These are phyloP conservation scores for Eragrostis nindensis DNA, from an alignment of 176 grass and related monocot genomes.

Conservation along the genomic window DNA sequence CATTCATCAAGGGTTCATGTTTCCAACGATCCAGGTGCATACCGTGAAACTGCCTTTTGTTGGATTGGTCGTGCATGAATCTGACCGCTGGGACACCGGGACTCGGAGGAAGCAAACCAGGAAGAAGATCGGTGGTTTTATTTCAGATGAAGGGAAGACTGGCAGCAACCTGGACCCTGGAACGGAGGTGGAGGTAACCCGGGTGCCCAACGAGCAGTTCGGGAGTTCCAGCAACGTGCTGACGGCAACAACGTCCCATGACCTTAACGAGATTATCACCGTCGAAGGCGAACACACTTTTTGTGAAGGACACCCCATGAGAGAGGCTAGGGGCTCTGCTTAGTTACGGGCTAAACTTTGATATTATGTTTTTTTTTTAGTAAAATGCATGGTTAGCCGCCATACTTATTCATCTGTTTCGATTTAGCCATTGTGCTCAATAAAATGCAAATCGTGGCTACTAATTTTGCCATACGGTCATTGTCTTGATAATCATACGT, in stretches of 20 bases:
- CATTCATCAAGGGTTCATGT: background rate
- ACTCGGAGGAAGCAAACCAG: background rate
- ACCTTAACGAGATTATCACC: constrained; percentile 36
- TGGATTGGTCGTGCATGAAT: constrained; percentile 16
- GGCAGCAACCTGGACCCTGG: background rate
- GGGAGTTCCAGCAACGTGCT: constrained; percentile 1
- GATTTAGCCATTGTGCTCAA: no score
- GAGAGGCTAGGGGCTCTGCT: no score
- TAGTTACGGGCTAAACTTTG: no score
- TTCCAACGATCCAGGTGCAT: constrained; percentile 53
- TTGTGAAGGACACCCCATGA: no score
- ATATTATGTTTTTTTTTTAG: no score
- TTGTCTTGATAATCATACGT: no score
- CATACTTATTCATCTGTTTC: no score
- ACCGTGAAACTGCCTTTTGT: constrained; percentile 61
- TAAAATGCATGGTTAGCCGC: no score
- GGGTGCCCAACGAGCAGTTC: background rate
- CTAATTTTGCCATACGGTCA: no score
- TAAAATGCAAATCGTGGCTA: no score
- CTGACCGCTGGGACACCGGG: constrained; percentile 37
- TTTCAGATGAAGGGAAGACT: no score
- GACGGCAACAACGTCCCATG: background rate
- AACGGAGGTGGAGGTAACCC: background rate
- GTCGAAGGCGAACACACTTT: background rate
- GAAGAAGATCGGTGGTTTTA: background rate